Conservation (phyloP, 2,329 filamentous ascomycete genomes). For the Neofusicoccum laricinum region DNA sequence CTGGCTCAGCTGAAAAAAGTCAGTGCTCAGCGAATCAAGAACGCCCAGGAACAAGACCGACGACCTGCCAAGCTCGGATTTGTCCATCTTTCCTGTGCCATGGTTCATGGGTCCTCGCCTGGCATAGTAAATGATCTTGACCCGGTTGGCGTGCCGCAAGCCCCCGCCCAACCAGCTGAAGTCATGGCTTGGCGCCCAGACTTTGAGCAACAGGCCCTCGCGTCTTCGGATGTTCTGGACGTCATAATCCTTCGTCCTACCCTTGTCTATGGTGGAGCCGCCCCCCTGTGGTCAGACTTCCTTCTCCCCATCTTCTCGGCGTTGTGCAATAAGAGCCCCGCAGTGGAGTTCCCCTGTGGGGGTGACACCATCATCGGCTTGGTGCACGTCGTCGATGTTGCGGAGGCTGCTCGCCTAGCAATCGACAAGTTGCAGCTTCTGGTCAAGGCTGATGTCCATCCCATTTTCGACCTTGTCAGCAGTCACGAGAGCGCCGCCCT, state of each 20-base stretch:
- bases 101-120: constrained; percentile 35
- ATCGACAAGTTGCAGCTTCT: constrained; percentile 33
- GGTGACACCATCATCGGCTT: constrained; percentile 24
- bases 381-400: constrained; percentile 41
- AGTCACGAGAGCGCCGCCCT: not conserved
- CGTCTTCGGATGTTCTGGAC: constrained; percentile 29
- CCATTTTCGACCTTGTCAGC: constrained; percentile 38
- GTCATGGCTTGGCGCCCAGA: constrained; percentile 31
- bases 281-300: constrained; percentile 28
- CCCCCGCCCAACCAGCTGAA: constrained; percentile 21
- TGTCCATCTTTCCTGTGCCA: constrained; percentile 37
- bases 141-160: constrained; percentile 24
- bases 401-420: constrained; percentile 27
- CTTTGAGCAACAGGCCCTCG: constrained; percentile 34
- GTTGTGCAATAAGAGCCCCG: constrained; percentile 17
- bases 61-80: constrained; percentile 36
- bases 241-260: constrained; percentile 33
- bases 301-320: constrained; percentile 28
- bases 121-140: constrained; percentile 29
- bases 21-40: constrained; percentile 22
- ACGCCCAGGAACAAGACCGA: constrained; percentile 19
- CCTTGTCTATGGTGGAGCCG: constrained; percentile 36
- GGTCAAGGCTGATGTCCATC: constrained; percentile 27
- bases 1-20: constrained; percentile 24
- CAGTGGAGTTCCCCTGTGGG: constrained; percentile 23